Percentiles rank a stretch among this genome's conserved stretches.
These are phyloP conservation scores for Acacia crassicarpa DNA, from an alignment of 306 rosid species.

Conservation along the genomic window DNA sequence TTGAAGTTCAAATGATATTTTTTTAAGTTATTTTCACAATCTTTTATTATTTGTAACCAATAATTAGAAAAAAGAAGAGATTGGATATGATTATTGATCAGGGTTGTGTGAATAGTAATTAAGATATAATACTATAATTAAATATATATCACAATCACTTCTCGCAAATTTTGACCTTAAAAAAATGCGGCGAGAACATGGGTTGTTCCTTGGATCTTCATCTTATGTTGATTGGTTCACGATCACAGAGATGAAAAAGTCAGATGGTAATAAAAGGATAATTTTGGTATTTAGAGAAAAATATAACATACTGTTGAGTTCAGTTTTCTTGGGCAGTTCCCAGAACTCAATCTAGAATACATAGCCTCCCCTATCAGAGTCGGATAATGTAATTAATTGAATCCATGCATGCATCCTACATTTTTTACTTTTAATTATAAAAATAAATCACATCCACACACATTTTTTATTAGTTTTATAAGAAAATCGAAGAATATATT, in stretches of 20 bases:
- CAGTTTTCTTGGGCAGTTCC: conserved; percentile 56
- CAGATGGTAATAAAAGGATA: not conserved
- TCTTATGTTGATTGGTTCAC: not conserved
- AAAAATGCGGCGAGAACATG: not conserved
- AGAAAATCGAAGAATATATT: conserved; percentile 3
- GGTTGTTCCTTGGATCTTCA: not conserved
- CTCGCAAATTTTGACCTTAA: not conserved
- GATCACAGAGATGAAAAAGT: not conserved
- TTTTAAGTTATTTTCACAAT: too few species aligned
- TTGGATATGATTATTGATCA: not conserved
- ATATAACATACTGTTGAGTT: conserved; percentile 31
- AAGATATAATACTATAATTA: not conserved
- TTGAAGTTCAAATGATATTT: too few species aligned
- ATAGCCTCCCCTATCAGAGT: conserved; percentile 10
- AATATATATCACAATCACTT: not conserved
- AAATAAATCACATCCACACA: not conserved
- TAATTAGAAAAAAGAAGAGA: not conserved
- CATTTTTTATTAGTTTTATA: not conserved
- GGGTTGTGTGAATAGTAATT: not conserved
- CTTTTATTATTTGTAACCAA: not conserved
- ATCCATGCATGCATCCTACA: conserved; percentile 16
- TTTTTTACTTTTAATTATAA: not conserved
- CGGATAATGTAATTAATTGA: conserved; percentile 37
- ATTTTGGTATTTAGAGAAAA: not conserved
- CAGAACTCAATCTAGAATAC: conserved; percentile 50